Evolutionary conservation across 2,329 filamentous ascomycete species (phyloP).

Genomic region (Monosporascus sp.): DNA sequence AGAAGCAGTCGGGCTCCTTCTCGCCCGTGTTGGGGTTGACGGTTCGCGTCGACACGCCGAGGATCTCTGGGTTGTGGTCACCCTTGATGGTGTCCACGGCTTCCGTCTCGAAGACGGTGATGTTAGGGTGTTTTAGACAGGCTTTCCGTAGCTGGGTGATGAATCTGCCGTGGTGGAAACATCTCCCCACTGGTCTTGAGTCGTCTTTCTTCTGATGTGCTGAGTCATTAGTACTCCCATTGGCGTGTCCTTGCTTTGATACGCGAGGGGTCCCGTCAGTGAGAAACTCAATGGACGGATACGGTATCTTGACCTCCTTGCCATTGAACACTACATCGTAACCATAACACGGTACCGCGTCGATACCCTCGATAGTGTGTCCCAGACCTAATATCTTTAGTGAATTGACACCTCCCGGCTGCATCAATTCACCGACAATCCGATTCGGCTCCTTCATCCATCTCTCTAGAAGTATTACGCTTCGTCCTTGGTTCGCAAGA

Average conservation of each 20-base stretch:
- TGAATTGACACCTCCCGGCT: constrained; percentile 82
- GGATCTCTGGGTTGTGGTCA: constrained; percentile 61
- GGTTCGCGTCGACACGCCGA: constrained; percentile 76
- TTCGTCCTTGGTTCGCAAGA: constrained; percentile 82
- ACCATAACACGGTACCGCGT: constrained; percentile 74
- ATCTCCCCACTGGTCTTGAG: constrained; percentile 61
- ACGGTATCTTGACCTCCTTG: constrained; percentile 68
- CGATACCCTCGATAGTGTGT: constrained; percentile 82
- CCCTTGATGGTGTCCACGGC: constrained; percentile 70
- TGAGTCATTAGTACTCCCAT: constrained; percentile 24
- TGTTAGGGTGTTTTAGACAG: constrained; percentile 70
- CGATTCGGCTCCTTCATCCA: constrained; percentile 89
- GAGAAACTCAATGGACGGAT: constrained; percentile 57
- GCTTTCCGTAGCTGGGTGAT: constrained; percentile 74
- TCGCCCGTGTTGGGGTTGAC: constrained; percentile 47
- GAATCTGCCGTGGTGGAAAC: constrained; percentile 94
- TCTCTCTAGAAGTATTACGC: constrained; percentile 82
- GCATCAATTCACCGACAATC: constrained; percentile 91
- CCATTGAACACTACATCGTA: constrained; percentile 85
- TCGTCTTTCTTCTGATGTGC: constrained; percentile 20
- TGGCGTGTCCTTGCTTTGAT: constrained; percentile 11
- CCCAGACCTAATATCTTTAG: constrained; percentile 73
- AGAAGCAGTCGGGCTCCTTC: constrained; percentile 69
- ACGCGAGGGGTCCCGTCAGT: constrained; percentile 30
- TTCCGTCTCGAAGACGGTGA: constrained; percentile 87